A percentile compares a stretch with the other conserved stretches of the same genome.
Conservation (phyloP, 495 filamentous ascomycete genomes). For the Trichoderma gamsii region DNA sequence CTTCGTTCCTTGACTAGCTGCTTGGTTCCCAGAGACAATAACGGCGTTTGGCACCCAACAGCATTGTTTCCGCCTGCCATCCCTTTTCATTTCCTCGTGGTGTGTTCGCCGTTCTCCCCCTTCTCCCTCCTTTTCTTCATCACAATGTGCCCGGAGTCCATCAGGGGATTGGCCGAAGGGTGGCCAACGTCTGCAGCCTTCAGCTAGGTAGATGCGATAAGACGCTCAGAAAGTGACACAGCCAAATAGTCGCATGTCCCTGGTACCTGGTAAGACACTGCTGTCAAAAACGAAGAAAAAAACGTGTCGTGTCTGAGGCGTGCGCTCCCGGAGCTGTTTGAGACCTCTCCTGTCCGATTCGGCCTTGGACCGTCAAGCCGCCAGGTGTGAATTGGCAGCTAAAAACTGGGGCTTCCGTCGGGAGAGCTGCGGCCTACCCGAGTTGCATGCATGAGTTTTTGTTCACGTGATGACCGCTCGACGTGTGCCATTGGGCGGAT, state of each 20-base stretch:
- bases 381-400: neutral
- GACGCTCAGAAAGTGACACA: too few species aligned
- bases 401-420: slow-evolving; percentile 12
- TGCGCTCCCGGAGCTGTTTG: neutral
- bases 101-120: neutral
- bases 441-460: slow-evolving; percentile 15
- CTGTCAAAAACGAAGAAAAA: neutral
- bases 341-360: neutral
- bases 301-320: neutral
- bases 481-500: slow-evolving; percentile 17
- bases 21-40: neutral
- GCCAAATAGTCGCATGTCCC: neutral
- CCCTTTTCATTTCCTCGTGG: neutral
- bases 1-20: slow-evolving; percentile 2
- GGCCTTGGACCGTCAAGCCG: neutral
- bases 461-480: slow-evolving; percentile 6
- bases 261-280: neutral
- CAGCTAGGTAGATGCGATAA: neutral
- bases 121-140: neutral
- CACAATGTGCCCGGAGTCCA: neutral
- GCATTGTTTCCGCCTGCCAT: neutral
- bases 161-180: neutral
- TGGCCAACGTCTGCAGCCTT: neutral
- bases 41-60: neutral
- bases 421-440: slow-evolving; percentile 13